Evolutionary conservation across 257 asterid genomes (phyloP), one percentile per base, ranked within the genome.

Genomic region (Solanum appendiculatum): DNA sequence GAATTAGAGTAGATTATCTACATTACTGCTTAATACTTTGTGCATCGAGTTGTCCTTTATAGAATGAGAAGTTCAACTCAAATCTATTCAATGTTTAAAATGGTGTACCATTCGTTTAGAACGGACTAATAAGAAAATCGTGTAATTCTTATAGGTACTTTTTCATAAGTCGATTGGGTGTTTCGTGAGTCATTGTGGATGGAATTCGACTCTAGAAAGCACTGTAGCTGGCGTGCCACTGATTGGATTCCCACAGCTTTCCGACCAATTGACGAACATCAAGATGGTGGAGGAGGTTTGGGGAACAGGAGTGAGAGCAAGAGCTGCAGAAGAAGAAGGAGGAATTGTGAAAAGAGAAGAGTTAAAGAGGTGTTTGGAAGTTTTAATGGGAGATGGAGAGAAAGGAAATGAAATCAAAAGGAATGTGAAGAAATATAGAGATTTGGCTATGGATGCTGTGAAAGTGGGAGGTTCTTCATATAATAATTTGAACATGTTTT

Each of bases 121-220:
- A 25, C 0, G 18, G 34, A 25, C 34, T 25, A 64, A 25, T 64
- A 64, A 25, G 9, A 12, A 25, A 64, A 27, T 64, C 4, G 4
- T 64, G 18, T 64, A 25, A 25, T 25, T 64, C 72, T 25, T 25
- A 44, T 13, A 44, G 64, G 64, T 78, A 78, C 64, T 78, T 7
- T 78, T 44, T 46, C 93, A 94, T 74, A 91, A 91, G 1, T 87
- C 97, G 5, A 7, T 93, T 58, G 95, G 94, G 3, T 94, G 96
- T 84, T 94, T 94, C 12, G 78, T 94, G 31, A 89, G 92, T 12
- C 97, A 94, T 31, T 94, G 96, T 21, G 97, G 97, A 6, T 94
- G 95, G 96, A 94, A 93, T 86, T 94, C 97, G 46, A 91, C 93
- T 4, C 63, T 94, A 2, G 97, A 94, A 84, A 94, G 95, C 75